Conservation (phyloP, 106 monocot genomes). For the Phalaenopsis equestris region DNA sequence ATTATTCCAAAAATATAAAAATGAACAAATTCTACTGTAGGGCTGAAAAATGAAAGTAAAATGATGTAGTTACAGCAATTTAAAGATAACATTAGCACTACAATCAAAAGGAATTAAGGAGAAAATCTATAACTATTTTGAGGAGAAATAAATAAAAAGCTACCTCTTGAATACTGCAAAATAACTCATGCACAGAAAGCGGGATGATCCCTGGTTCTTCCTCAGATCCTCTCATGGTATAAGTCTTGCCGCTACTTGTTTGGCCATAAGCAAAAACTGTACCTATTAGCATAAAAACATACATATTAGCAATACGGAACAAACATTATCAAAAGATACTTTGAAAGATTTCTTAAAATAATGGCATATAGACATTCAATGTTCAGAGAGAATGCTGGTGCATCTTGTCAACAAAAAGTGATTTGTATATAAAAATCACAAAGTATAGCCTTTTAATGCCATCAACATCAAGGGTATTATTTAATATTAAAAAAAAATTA, state of each 20-base stretch:
- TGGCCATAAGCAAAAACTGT: slow-evolving; percentile 20
- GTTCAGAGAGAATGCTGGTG: neutral
- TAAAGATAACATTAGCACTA: neutral
- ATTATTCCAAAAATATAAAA: neutral
- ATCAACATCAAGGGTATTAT: too few species aligned
- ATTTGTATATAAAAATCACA: neutral
- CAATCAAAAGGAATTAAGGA: neutral
- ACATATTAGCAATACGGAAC: slow-evolving; percentile 51
- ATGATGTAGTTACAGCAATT: neutral
- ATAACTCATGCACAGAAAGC: slow-evolving; percentile 74
- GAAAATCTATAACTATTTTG: neutral
- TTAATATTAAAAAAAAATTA: too few species aligned
- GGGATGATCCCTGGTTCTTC: slow-evolving; percentile 83
- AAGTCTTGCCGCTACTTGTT: slow-evolving; percentile 14
- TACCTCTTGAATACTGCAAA: slow-evolving; percentile 74
- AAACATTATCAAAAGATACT: neutral
- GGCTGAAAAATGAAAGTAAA: neutral
- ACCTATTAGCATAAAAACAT: slow-evolving; percentile 68
- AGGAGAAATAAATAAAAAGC: neutral
- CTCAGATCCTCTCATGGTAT: slow-evolving; percentile 22
- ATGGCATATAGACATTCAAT: neutral
- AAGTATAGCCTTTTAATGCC: too few species aligned
- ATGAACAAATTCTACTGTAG: neutral
- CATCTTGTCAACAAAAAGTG: neutral
- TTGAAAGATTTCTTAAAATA: neutral